phyloP scores from a whole-genome alignment of 345 rosid species.

The Salix viminalis region DNA sequence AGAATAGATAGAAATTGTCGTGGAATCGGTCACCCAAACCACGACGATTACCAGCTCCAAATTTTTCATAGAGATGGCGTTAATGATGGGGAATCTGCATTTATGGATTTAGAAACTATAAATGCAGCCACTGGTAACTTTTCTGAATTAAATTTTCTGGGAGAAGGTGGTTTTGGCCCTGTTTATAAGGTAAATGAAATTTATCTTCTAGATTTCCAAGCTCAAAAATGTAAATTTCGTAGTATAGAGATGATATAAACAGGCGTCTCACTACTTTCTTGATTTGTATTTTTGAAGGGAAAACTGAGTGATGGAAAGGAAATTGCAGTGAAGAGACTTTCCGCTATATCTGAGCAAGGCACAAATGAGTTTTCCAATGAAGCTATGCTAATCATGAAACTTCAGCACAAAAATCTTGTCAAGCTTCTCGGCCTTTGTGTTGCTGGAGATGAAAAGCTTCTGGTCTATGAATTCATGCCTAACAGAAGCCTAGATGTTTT shows the following conservation, averaged over 20 bases:
- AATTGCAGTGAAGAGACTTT: conserved; percentile 40
- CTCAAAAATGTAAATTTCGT: background rate
- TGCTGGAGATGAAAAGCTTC: conserved; percentile 34
- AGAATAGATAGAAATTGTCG: background rate
- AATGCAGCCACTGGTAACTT: background rate
- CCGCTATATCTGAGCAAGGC: conserved; percentile 31
- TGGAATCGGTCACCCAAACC: conserved; percentile 1
- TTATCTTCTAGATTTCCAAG: background rate
- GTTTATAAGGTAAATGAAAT: conserved; percentile 5
- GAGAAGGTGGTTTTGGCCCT: conserved; percentile 12
- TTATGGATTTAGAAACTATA: background rate
- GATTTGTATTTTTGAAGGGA: conserved; percentile 33
- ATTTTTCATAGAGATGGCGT: conserved; percentile 4
- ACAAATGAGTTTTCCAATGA: conserved; percentile 36
- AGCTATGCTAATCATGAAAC: conserved; percentile 37
- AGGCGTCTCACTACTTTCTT: background rate
- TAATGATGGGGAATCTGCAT: background rate
- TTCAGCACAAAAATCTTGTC: conserved; percentile 53
- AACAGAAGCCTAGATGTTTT: conserved; percentile 41
- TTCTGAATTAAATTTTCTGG: background rate
- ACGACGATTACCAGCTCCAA: background rate
- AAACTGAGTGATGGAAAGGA: conserved; percentile 37
- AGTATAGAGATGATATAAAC: background rate
- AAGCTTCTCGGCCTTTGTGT: conserved; percentile 50
- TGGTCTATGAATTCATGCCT: conserved; percentile 59